phyloP scores from a whole-genome alignment of 2,329 filamentous ascomycete genomes.

The Monosporascus sp. region DNA sequence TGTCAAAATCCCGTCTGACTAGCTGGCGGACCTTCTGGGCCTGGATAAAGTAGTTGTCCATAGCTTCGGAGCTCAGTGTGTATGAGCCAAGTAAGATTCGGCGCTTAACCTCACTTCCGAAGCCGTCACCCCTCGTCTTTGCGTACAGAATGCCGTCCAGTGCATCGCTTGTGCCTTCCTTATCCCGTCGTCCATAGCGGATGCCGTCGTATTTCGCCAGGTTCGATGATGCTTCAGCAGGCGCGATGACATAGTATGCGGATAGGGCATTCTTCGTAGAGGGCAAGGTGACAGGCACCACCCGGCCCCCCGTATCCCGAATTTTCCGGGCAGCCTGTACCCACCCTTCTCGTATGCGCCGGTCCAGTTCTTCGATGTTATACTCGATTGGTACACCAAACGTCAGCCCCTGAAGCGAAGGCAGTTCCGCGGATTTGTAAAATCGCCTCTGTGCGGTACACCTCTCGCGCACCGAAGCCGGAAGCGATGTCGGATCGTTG shows the following conservation, averaged over 20 bases:
- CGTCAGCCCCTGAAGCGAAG: slow-evolving; percentile 31
- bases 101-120: slow-evolving; percentile 80
- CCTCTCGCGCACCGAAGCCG: slow-evolving; percentile 47
- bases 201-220: slow-evolving; percentile 95
- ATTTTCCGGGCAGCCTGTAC: slow-evolving; percentile 54
- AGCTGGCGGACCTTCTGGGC: slow-evolving; percentile 82
- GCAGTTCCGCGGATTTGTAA: slow-evolving; percentile 11
- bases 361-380: slow-evolving; percentile 76
- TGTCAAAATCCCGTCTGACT: slow-evolving; percentile 82
- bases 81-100: slow-evolving; percentile 88
- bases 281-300: slow-evolving; percentile 76
- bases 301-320: slow-evolving; percentile 58
- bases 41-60: slow-evolving; percentile 95
- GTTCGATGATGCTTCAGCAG: slow-evolving; percentile 93
- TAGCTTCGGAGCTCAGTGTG: slow-evolving; percentile 81
- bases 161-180: slow-evolving; percentile 42
- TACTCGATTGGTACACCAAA: slow-evolving; percentile 70
- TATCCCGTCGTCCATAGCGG: slow-evolving; percentile 69
- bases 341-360: slow-evolving; percentile 68
- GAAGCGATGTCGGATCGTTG: slow-evolving; percentile 71
- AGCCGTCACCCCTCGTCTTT: slow-evolving; percentile 64
- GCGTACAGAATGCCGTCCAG: slow-evolving; percentile 68
- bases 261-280: slow-evolving; percentile 80
- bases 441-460: slow-evolving; percentile 30
- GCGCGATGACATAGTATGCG: slow-evolving; percentile 92